Evolutionary conservation across 2,329 filamentous ascomycete species (phyloP).

Genomic region (Fusarium nanum): DNA sequence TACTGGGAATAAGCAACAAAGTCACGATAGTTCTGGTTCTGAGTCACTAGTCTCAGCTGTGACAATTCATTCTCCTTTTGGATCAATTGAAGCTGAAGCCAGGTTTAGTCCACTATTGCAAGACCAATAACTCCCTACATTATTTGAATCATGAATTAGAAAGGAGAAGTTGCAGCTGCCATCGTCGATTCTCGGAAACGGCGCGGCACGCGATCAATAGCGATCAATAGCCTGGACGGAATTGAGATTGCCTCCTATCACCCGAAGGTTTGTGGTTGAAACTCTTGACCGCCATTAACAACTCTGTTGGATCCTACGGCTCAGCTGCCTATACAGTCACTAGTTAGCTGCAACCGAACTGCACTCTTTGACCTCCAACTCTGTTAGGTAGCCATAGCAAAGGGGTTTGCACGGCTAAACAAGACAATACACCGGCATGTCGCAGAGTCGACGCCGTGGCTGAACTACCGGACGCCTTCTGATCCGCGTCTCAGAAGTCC

Average conservation of each 20-base stretch:
- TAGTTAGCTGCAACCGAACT: neutral
- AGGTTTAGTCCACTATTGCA: slow-evolving; percentile 23
- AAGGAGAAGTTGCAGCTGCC: slow-evolving; percentile 11
- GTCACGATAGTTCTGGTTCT: neutral
- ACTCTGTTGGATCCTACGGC: neutral
- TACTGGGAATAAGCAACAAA: slow-evolving; percentile 19
- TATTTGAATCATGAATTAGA: neutral
- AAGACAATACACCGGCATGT: slow-evolving; percentile 18
- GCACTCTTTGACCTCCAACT: slow-evolving; percentile 1
- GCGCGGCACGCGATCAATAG: slow-evolving; percentile 43
- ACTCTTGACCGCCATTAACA: slow-evolving; percentile 15
- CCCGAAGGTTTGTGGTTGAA: neutral
- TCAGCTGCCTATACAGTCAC: slow-evolving; percentile 7
- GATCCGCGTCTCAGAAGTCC: slow-evolving; percentile 2
- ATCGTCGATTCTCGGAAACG: slow-evolving; percentile 4
- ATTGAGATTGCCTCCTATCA: neutral
- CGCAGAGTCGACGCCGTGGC: slow-evolving; percentile 33
- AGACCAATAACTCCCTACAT: slow-evolving; percentile 14
- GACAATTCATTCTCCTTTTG: neutral
- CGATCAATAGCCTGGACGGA: slow-evolving; percentile 39
- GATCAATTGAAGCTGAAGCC: slow-evolving; percentile 4
- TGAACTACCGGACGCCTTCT: slow-evolving; percentile 26
- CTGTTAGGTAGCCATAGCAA: neutral
- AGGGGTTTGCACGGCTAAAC: slow-evolving; percentile 7
- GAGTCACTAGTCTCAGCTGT: slow-evolving; percentile 11